phyloP scores from a whole-genome alignment of 73 alveolate species.

The Blepharisma japonicum region DNA sequence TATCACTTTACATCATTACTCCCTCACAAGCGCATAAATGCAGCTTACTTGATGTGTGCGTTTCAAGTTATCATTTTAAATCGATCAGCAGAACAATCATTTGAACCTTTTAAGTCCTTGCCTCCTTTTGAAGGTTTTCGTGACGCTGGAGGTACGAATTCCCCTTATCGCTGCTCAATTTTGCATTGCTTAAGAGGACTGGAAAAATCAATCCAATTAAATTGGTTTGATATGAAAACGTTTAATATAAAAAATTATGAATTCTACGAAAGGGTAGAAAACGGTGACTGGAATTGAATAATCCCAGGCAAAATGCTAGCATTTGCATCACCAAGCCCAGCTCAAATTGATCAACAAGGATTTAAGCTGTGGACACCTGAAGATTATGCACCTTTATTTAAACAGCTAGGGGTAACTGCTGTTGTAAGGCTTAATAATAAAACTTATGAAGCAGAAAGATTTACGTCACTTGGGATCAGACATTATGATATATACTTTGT shows the following conservation, averaged over 20 bases:
- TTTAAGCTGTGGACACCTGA: slow-evolving; percentile 70
- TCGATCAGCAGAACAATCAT: slow-evolving; percentile 86
- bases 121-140: slow-evolving; percentile 74
- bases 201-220: slow-evolving; percentile 60
- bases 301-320: slow-evolving; percentile 80
- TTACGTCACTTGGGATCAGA: slow-evolving; percentile 69
- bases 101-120: slow-evolving; percentile 59
- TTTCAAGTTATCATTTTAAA: slow-evolving; percentile 68
- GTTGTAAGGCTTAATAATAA: slow-evolving; percentile 85
- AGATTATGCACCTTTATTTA: slow-evolving; percentile 89
- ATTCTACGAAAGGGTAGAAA: slow-evolving; percentile 79
- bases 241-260: slow-evolving; percentile 73
- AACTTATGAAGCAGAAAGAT: slow-evolving; percentile 70
- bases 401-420: slow-evolving; percentile 70
- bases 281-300: slow-evolving; percentile 86
- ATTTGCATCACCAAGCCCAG: slow-evolving; percentile 60
- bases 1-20: slow-evolving; percentile 67
- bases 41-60: slow-evolving; percentile 86
- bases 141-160: slow-evolving; percentile 88
- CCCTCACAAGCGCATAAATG: slow-evolving; percentile 68
- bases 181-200: slow-evolving; percentile 79
- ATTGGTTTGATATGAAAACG: slow-evolving; percentile 70
- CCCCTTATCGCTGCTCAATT: slow-evolving; percentile 81
- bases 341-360: slow-evolving; percentile 54
- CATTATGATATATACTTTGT: slow-evolving; percentile 85